Base-by-base conservation (phyloP, 148 eudicot genomes). In the Linanthus parryae region DNA sequence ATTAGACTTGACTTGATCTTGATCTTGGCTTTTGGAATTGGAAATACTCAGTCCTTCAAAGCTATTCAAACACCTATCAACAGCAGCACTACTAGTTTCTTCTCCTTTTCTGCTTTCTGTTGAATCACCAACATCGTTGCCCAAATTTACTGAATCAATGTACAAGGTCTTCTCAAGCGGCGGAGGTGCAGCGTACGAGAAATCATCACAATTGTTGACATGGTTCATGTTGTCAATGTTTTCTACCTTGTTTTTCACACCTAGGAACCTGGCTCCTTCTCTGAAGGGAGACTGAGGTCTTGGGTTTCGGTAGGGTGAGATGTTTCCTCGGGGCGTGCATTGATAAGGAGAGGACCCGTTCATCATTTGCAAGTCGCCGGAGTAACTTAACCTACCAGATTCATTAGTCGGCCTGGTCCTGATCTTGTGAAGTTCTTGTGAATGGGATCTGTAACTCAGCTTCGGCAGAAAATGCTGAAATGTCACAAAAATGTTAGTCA, bases 131-230 rank as follows among this genome's bases (percentile, higher is more conserved):
- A 59, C 19, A 71, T 60, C 67, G 63, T n/a, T n/a, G n/a, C n/a
- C n/a, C n/a, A n/a, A n/a, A n/a, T n/a, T n/a, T 57, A 64, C 80
- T 51, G 76, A 64, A 75, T 91, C 94, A 45, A 73, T 57, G 52
- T 79, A 77, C 61, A 83, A 36, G 14, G 84, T 81, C 60, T 81
- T 84, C 69, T 86, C 97, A 25, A 71, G 65, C 59, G 56, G 57
- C 24, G 80, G 68, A 35, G 54, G 64, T 14, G 62, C 38, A 16
- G 73, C 48, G n/a, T n/a, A n/a, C n/a, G n/a, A n/a, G n/a, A n/a
- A n/a, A n/a, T n/a, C n/a, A n/a, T n/a, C n/a, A n/a, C n/a, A n/a
- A 49, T 57, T 68, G 15, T 69, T 48, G 25, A 48, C 65, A 56
- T 37, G 59, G 31, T 52, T 67, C 31, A 70, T 65, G 40, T 48